These are phyloP conservation scores for Phytophthora pluvialis DNA, from an alignment of 352 stramenopile genomes.

Conservation along the genomic window DNA sequence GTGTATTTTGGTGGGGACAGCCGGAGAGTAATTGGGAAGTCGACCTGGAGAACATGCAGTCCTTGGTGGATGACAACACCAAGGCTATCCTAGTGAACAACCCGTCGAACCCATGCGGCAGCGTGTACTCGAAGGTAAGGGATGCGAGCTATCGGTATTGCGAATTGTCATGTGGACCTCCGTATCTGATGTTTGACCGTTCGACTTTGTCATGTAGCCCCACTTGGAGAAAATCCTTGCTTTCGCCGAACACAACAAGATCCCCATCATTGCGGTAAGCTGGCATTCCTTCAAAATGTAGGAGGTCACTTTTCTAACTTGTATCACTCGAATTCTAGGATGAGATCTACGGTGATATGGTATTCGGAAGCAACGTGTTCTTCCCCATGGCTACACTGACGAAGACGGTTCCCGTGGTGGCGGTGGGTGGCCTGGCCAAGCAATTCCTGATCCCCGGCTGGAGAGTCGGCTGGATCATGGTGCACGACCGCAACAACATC, in stretches of 20 bases:
- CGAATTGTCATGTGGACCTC: neutral
- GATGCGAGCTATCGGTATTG: neutral
- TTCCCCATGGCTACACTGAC: slow-evolving; percentile 87
- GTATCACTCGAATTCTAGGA: slow-evolving; percentile 39
- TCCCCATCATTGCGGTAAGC: slow-evolving; percentile 94
- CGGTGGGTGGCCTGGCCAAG: slow-evolving; percentile 92
- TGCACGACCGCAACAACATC: slow-evolving; percentile 90
- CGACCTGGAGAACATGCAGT: slow-evolving; percentile 93
- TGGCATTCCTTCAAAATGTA: neutral
- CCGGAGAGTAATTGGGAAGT: slow-evolving; percentile 93
- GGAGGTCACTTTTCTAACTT: neutral
- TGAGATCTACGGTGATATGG: slow-evolving; percentile 89
- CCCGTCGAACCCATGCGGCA: slow-evolving; percentile 94
- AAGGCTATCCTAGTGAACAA: slow-evolving; percentile 96
- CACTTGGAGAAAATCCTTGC: slow-evolving; percentile 79
- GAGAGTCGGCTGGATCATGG: slow-evolving; percentile 95
- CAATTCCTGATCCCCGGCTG: slow-evolving; percentile 96
- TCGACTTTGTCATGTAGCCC: slow-evolving; percentile 24
- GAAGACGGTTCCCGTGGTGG: slow-evolving; percentile 81
- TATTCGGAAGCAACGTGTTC: slow-evolving; percentile 75
- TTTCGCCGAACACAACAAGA: slow-evolving; percentile 80
- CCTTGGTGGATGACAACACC: slow-evolving; percentile 84
- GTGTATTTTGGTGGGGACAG: slow-evolving; percentile 18
- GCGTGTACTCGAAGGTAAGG: slow-evolving; percentile 90
- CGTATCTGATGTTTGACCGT: neutral